These are phyloP conservation scores for Mortierella sp. DNA, from an alignment of 371 early-diverging fungal genomes.

Conservation along the genomic window DNA sequence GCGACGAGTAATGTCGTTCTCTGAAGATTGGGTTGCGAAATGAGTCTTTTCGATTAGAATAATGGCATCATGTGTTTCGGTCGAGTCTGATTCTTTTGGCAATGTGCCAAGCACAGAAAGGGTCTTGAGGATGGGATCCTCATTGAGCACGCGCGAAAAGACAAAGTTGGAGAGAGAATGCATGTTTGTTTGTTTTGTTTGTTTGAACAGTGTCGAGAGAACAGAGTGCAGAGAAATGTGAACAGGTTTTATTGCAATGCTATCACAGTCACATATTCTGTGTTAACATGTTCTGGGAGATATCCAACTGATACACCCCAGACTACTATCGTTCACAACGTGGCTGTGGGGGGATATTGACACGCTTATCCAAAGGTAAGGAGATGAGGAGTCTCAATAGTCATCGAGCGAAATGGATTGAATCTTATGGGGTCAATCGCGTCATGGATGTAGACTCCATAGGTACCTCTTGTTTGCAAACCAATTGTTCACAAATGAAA, in stretches of 20 bases:
- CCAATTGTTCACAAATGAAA: too few species aligned
- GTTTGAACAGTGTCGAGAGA: neutral
- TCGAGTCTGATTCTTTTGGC: slow-evolving; percentile 5
- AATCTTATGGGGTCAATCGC: too few species aligned
- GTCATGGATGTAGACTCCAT: too few species aligned
- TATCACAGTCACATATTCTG: neutral
- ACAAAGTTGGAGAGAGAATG: slow-evolving; percentile 34
- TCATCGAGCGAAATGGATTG: too few species aligned
- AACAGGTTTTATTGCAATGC: neutral
- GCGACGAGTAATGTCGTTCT: slow-evolving; percentile 52
- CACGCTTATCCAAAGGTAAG: too few species aligned
- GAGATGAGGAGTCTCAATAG: too few species aligned
- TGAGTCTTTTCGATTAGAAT: slow-evolving; percentile 67
- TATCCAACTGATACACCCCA: too few species aligned
- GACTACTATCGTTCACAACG: too few species aligned
- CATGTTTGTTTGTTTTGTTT: slow-evolving; percentile 9
- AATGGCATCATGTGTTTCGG: slow-evolving; percentile 34
- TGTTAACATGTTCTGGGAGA: too few species aligned
- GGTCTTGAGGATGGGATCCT: slow-evolving; percentile 56
- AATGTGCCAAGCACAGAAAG: slow-evolving; percentile 45
- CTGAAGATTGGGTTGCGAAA: slow-evolving; percentile 58
- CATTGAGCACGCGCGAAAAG: slow-evolving; percentile 41
- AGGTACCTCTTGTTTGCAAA: too few species aligned
- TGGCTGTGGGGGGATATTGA: too few species aligned
- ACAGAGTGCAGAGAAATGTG: neutral